Base-by-base conservation (phyloP, 768 basidiomycete genomes). In the Strobilomyces echinocephalus region DNA sequence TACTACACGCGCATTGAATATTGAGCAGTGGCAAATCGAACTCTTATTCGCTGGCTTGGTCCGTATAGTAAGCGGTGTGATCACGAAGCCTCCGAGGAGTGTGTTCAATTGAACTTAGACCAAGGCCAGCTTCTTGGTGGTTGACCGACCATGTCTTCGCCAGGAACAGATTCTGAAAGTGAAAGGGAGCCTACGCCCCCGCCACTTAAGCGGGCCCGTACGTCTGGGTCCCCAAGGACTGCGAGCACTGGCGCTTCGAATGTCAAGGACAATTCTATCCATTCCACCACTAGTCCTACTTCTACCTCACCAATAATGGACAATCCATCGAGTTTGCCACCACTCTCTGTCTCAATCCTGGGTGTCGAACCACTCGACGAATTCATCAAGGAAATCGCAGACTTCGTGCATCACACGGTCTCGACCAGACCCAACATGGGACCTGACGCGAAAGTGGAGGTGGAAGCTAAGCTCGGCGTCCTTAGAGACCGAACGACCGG, bases 311-410 rank as follows among this genome's bases (percentile, higher is more conserved):
- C 68, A 30, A 52, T 43, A 31, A 69, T 68, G 68, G 55, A 58
- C 69, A 60, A 61, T 40, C 31, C 56, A 36, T 49, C 65, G 30
- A 59, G 55, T 48, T 65, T 87, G 16, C 85, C 83, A 5, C 85
- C 85, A 4, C 79, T 89, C 38, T 87, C 87, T 2, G 75, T 85
- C 39, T 90, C 87, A 15, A 91, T 95, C 58, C 81, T 97, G 28
- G 88, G 88, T 49, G 85, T 92, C 46, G 93, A 95, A 65, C 93
- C 93, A 2, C 74, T 91, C 30, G 94, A 97, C 69, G 94, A 95
- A 65, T 94, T 97, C 66, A 92, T 93, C 67, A 83, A 83, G 66
- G 89, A 92, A 66, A 79, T 97, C 52, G 93, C 91, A 35, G 91
- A 95, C 72, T 97, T 91, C 70, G 75, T 95, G 36, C 83, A 84